Conservation (phyloP, 805 yeast species). For the Suhomyces vadensis region DNA sequence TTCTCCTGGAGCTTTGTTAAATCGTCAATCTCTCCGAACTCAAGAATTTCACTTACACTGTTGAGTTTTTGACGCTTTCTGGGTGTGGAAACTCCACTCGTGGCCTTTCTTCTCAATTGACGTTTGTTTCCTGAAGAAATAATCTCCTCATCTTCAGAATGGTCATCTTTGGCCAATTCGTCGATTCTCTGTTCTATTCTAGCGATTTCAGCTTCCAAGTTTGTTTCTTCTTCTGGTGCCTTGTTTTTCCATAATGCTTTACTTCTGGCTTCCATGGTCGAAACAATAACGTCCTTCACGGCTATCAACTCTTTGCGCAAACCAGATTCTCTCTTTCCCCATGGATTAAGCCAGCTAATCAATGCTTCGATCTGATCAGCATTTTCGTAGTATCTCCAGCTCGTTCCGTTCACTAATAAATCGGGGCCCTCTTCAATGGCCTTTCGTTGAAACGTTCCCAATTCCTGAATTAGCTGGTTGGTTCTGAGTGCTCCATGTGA, state of each 20-base stretch:
- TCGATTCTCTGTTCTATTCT: slow-evolving; percentile 26
- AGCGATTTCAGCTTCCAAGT: slow-evolving; percentile 40
- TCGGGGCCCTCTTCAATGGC: slow-evolving; percentile 65
- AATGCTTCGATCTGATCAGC: slow-evolving; percentile 57
- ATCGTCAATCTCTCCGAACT: slow-evolving; percentile 29
- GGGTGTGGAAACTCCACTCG: slow-evolving; percentile 16
- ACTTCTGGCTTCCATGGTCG: slow-evolving; percentile 60
- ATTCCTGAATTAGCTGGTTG: slow-evolving; percentile 10
- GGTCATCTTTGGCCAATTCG: slow-evolving; percentile 21
- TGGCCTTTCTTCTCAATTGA: slow-evolving; percentile 25
- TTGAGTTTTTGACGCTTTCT: slow-evolving; percentile 36
- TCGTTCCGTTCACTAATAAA: slow-evolving; percentile 48
- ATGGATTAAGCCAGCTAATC: slow-evolving; percentile 66
- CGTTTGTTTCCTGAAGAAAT: slow-evolving; percentile 23
- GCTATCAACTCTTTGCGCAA: slow-evolving; percentile 60
- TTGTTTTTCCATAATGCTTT: slow-evolving; percentile 50
- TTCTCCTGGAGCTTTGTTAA: slow-evolving; percentile 22
- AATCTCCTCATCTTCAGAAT: slow-evolving; percentile 24
- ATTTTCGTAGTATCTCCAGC: slow-evolving; percentile 74
- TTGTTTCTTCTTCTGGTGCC: slow-evolving; percentile 41
- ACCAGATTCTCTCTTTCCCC: slow-evolving; percentile 72
- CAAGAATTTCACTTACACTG: slow-evolving; percentile 32
- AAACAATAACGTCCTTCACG: slow-evolving; percentile 52
- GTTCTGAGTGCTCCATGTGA: slow-evolving; percentile 31
- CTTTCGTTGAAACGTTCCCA: slow-evolving; percentile 54